Percentiles rank a stretch among this genome's conserved stretches.
Conservation (phyloP, 1,284 basidiomycete genomes). For the Peniophora sp. region DNA sequence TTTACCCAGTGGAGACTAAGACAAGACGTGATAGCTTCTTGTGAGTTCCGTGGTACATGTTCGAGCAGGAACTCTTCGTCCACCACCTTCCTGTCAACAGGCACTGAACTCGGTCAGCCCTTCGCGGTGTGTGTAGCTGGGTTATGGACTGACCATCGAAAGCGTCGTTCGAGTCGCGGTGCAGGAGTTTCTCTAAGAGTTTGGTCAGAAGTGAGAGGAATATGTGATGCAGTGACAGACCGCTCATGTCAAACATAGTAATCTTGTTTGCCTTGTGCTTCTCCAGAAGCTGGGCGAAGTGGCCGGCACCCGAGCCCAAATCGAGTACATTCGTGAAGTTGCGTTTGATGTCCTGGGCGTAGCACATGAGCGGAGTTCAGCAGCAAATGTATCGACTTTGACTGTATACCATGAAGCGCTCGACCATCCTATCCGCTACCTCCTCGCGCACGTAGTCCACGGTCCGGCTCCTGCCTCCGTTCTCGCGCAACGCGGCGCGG, state of each 20-base stretch:
- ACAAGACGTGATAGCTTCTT: constrained; percentile 91
- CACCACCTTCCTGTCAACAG: constrained; percentile 60
- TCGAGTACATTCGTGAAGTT: constrained; percentile 81
- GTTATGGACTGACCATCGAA: constrained; percentile 56
- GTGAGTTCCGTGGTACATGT: constrained; percentile 60
- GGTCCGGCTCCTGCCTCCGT: constrained; percentile 54
- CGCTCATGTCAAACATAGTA: constrained; percentile 84
- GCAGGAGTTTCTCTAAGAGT: constrained; percentile 47
- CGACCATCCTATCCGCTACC: constrained; percentile 85
- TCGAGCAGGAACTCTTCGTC: constrained; percentile 75
- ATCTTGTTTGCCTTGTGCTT: constrained; percentile 64
- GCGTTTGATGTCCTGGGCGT: constrained; percentile 79
- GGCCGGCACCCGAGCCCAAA: constrained; percentile 91
- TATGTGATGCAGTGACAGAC: constrained; percentile 33
- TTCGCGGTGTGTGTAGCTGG: not conserved
- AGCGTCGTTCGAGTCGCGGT: constrained; percentile 66
- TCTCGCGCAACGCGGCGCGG: constrained; percentile 55
- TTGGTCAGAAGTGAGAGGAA: not conserved
- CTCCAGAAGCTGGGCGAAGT: constrained; percentile 83
- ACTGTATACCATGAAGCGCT: constrained; percentile 68
- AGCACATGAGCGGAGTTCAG: too few relatives aligned
- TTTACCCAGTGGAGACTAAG: constrained; percentile 97
- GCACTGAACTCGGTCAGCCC: constrained; percentile 38
- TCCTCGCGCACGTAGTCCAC: constrained; percentile 94
- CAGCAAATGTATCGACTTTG: too few relatives aligned